Conservation (phyloP, 2,329 filamentous ascomycete genomes). For the Calycina herbarum region DNA sequence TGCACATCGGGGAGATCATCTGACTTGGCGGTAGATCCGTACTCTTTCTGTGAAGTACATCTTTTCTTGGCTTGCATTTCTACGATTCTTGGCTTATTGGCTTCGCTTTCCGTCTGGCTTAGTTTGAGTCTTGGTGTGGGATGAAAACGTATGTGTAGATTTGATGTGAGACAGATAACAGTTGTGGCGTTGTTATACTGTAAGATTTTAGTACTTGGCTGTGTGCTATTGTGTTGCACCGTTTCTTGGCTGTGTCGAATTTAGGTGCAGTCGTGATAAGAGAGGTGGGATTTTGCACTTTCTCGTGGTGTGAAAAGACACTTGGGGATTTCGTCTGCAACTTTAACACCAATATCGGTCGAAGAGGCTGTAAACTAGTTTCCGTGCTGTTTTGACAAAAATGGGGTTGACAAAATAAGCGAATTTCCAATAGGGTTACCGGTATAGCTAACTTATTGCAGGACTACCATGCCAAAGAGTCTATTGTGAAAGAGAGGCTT, state of each 20-base stretch:
- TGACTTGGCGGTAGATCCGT: slow-evolving; percentile 4
- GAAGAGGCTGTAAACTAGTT: background rate
- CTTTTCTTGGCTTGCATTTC: background rate
- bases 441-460: background rate
- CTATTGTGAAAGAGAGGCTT: too few relatives aligned
- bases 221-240: background rate
- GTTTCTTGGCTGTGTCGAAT: background rate
- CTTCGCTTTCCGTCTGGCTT: background rate
- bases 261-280: background rate
- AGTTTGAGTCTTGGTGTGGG: background rate
- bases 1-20: background rate
- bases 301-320: background rate
- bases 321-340: background rate
- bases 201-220: slow-evolving; percentile 3
- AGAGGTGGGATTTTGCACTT: background rate
- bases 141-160: background rate
- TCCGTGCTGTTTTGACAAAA: background rate
- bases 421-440: background rate
- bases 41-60: background rate
- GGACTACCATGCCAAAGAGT: background rate
- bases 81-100: background rate
- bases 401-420: background rate
- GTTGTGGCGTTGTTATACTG: background rate
- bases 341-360: background rate
- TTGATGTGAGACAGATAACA: slow-evolving; percentile 1